Percentiles rank a stretch among this genome's conserved stretches.
These are phyloP conservation scores for Triangularia setosa DNA, from an alignment of 2,329 filamentous ascomycete genomes.

Conservation along the genomic window DNA sequence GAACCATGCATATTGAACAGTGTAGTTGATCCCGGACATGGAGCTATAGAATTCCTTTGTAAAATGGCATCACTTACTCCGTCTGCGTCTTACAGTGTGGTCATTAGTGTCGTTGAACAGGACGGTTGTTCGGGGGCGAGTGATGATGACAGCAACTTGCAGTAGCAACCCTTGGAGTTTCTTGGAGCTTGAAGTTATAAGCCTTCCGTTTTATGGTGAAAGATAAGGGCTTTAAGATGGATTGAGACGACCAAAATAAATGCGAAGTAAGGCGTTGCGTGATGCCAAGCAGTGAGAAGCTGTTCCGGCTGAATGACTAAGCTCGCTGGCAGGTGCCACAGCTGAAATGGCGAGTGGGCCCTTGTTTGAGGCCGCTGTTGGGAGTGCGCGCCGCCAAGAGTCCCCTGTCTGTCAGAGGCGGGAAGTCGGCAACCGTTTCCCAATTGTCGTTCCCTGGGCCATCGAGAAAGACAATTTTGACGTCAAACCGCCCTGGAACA, in stretches of 20 bases:
- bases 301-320: not conserved
- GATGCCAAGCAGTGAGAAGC: not conserved
- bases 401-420: constrained; percentile 1
- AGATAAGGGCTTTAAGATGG: not conserved
- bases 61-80: not conserved
- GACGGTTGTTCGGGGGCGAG: not conserved
- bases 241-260: not conserved
- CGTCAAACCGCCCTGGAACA: constrained; percentile 3
- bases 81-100: not conserved
- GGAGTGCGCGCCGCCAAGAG: not conserved
- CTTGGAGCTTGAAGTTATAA: not conserved
- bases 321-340: not conserved
- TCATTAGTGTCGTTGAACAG: not conserved
- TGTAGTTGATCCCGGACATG: not conserved
- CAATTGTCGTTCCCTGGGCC: not conserved
- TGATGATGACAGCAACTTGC: not conserved
- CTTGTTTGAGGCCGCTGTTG: not conserved
- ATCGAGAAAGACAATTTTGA: not conserved
- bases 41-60: not conserved
- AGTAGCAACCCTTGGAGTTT: not conserved
- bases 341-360: not conserved
- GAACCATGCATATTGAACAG: not conserved
- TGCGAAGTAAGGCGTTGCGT: not conserved
- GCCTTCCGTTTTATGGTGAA: not conserved
- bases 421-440: constrained; percentile 9